Evolutionary conservation across 2,329 filamentous ascomycete genomes (phyloP).

Genomic region (Colletotrichum tropicicola): DNA sequence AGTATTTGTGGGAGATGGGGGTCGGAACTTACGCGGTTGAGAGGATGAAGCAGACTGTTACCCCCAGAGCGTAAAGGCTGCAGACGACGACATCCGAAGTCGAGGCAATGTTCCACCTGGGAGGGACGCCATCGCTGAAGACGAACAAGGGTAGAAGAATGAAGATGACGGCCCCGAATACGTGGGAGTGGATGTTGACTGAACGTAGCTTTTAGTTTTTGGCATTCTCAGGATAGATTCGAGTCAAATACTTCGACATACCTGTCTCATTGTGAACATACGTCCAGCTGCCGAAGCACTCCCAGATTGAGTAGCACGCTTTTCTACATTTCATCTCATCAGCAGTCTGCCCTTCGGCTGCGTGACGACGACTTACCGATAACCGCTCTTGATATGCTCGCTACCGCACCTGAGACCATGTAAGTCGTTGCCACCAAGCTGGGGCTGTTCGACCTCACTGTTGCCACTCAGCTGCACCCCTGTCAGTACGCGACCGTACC

Average conservation of each 20-base stretch:
- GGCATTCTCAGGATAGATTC: neutral
- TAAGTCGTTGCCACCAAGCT: neutral
- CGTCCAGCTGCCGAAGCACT: conserved; percentile 6
- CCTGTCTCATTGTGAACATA: conserved; percentile 24
- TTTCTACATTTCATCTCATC: neutral
- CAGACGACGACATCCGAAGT: conserved; percentile 51
- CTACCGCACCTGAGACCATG: conserved; percentile 5
- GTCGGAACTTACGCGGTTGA: conserved; percentile 53
- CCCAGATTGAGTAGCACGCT: conserved; percentile 2
- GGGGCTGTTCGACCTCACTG: neutral
- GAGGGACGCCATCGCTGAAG: conserved; percentile 45
- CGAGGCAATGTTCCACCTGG: conserved; percentile 45
- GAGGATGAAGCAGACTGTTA: conserved; percentile 54
- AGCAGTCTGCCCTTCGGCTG: neutral
- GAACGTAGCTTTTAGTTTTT: neutral
- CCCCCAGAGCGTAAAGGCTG: conserved; percentile 51
- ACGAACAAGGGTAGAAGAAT: conserved; percentile 44
- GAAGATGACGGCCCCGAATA: conserved; percentile 51
- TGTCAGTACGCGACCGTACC: neutral
- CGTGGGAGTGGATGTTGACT: conserved; percentile 59
- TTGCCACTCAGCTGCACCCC: conserved; percentile 12
- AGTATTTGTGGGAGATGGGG: too few species aligned
- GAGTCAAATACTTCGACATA: neutral
- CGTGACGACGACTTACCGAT: neutral
- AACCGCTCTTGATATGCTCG: conserved; percentile 19